Conservation (phyloP, 2,329 filamentous ascomycete genomes). For the Alternaria infectoria region DNA sequence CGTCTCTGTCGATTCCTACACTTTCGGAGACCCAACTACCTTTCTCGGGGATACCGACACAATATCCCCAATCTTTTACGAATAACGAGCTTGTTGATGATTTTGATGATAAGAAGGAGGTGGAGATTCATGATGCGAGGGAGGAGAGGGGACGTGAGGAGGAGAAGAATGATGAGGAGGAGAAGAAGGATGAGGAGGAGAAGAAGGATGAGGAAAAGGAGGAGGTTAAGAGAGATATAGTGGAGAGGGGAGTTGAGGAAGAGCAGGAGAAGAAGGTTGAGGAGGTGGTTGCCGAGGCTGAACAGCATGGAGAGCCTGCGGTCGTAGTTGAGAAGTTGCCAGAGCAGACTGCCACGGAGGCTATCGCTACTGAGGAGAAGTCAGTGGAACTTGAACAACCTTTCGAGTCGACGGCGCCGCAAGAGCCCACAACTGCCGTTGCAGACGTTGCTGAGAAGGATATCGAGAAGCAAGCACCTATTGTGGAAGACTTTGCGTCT, state of each 20-base stretch:
- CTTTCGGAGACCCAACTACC: conserved; percentile 37
- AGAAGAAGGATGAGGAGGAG: neutral
- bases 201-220: neutral
- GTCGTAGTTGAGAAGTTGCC: conserved; percentile 5
- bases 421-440: conserved; percentile 8
- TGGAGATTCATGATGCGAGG: conserved; percentile 1
- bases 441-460: conserved; percentile 13
- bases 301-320: conserved; percentile 13
- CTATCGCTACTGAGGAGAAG: neutral
- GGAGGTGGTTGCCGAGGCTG: neutral
- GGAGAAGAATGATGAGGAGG: neutral
- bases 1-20: conserved; percentile 36
- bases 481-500: conserved; percentile 12
- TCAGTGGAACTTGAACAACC: neutral
- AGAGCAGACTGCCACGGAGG: neutral
- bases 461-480: conserved; percentile 22
- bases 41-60: conserved; percentile 39
- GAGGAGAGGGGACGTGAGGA: conserved; percentile 5
- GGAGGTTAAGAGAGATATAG: neutral
- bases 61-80: conserved; percentile 32
- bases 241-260: neutral
- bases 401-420: neutral
- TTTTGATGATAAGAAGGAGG: conserved; percentile 10
- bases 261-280: neutral
- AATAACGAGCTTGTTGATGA: conserved; percentile 33